Evolutionary conservation across 768 basidiomycete species (phyloP).

Genomic region (Roridomyces roridus): DNA sequence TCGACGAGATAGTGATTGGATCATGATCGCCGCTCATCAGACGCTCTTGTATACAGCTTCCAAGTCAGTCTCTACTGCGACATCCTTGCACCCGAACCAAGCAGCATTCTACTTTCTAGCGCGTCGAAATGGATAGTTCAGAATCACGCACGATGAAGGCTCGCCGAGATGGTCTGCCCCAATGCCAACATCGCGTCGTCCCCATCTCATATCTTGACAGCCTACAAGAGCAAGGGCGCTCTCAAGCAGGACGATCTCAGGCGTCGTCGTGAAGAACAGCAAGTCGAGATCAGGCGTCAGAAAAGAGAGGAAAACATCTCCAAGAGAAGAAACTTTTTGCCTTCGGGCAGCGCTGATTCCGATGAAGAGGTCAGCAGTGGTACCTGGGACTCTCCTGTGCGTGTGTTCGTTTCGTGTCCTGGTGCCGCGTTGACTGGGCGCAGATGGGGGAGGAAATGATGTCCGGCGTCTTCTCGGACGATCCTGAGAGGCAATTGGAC

Average conservation of each 20-base stretch:
- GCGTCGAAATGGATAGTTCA: conserved; percentile 49
- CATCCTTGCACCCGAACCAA: conserved; percentile 29
- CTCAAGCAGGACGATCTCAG: conserved; percentile 93
- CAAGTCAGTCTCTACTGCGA: too few relatives aligned
- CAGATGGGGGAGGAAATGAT: conserved; percentile 94
- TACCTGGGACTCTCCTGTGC: conserved; percentile 81
- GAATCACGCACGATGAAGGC: conserved; percentile 78
- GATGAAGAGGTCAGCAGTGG: conserved; percentile 85
- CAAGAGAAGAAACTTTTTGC: conserved; percentile 93
- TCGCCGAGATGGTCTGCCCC: conserved; percentile 72
- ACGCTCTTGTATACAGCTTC: too few relatives aligned
- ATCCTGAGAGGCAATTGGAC: conserved; percentile 91
- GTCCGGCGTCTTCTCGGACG: conserved; percentile 88
- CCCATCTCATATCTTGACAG: conserved; percentile 50
- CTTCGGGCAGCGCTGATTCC: conserved; percentile 77
- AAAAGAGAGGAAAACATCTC: conserved; percentile 99
- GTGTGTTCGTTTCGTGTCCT: conserved; percentile 32
- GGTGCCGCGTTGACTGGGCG: conserved; percentile 19
- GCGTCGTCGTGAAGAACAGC: conserved; percentile 96
- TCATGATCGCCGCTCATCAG: too few relatives aligned
- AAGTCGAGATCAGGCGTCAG: conserved; percentile 98
- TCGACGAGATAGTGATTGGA: too few relatives aligned
- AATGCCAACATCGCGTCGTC: conserved; percentile 31
- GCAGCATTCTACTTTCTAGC: too few relatives aligned
- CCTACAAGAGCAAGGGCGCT: conserved; percentile 90